Evolutionary conservation across 768 basidiomycete species (phyloP).

Genomic region (Chalciporus piperatus): DNA sequence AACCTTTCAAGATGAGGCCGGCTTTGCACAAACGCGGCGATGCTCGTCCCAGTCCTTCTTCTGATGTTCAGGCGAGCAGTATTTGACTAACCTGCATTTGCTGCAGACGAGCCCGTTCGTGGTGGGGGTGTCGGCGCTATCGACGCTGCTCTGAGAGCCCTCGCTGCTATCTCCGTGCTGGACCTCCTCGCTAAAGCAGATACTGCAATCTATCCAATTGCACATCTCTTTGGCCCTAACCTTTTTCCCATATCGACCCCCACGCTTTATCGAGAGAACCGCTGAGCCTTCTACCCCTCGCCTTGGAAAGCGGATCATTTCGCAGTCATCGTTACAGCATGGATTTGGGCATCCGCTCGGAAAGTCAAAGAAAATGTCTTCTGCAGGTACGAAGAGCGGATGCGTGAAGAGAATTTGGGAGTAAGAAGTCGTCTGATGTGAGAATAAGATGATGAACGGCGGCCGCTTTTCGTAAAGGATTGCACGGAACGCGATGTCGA

Average conservation of each 20-base stretch:
- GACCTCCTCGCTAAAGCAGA: constrained; percentile 51
- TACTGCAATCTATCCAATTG: constrained; percentile 77
- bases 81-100: constrained; percentile 76
- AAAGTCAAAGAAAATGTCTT: constrained; percentile 73
- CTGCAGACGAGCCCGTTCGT: constrained; percentile 62
- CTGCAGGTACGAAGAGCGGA: constrained; percentile 63
- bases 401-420: constrained; percentile 82
- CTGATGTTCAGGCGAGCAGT: constrained; percentile 74
- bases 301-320: constrained; percentile 78
- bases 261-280: constrained; percentile 61
- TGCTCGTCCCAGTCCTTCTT: constrained; percentile 79
- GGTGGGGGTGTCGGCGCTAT: constrained; percentile 30
- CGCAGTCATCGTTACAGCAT: constrained; percentile 77
- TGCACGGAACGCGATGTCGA: constrained; percentile 74
- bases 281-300: constrained; percentile 59
- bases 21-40: constrained; percentile 59
- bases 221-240: constrained; percentile 66
- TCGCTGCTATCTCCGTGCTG: constrained; percentile 37
- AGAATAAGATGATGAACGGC: constrained; percentile 75
- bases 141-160: constrained; percentile 43
- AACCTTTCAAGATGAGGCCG: constrained; percentile 18
- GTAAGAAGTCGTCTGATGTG: constrained; percentile 76
- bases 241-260: constrained; percentile 46
- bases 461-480: constrained; percentile 75
- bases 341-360: constrained; percentile 79